Conservation (phyloP, 441 rosid species). For the Biscutella laevigata region DNA sequence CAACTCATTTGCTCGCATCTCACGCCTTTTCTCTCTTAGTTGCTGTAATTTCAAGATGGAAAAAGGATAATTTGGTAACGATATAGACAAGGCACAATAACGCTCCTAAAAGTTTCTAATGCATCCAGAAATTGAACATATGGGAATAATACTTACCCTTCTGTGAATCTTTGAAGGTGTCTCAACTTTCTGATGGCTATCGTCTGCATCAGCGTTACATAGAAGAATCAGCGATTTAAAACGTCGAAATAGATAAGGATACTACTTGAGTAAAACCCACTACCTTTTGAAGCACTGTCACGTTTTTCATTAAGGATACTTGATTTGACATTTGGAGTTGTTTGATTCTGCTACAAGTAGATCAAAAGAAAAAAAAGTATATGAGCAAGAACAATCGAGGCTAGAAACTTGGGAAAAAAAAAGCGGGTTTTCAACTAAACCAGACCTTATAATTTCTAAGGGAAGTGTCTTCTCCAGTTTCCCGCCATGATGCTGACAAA, state of each 20-base stretch:
- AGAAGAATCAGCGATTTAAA: conserved; percentile 22
- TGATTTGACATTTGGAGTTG: conserved; percentile 28
- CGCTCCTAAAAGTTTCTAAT: neutral
- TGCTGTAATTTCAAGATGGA: conserved; percentile 40
- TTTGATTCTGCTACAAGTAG: conserved; percentile 33
- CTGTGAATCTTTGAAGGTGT: conserved; percentile 62
- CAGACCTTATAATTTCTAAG: conserved; percentile 48
- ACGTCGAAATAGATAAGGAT: neutral
- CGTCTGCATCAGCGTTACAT: conserved; percentile 33
- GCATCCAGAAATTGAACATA: neutral
- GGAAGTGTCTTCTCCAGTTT: conserved; percentile 29
- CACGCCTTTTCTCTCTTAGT: conserved; percentile 76
- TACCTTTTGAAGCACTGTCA: conserved; percentile 30
- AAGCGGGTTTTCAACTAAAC: neutral
- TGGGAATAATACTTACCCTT: conserved; percentile 43
- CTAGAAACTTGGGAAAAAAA: neutral
- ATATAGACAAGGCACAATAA: neutral
- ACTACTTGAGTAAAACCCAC: conserved; percentile 13
- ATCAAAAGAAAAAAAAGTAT: conserved; percentile 16
- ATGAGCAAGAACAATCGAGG: neutral
- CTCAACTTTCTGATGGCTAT: conserved; percentile 35
- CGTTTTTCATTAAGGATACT: conserved; percentile 35
- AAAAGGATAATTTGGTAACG: neutral
- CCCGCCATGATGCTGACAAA: conserved; percentile 74
- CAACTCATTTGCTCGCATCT: conserved; percentile 69